Conservation (phyloP, 2,329 filamentous ascomycete genomes). For the Cercospora berteroae region DNA sequence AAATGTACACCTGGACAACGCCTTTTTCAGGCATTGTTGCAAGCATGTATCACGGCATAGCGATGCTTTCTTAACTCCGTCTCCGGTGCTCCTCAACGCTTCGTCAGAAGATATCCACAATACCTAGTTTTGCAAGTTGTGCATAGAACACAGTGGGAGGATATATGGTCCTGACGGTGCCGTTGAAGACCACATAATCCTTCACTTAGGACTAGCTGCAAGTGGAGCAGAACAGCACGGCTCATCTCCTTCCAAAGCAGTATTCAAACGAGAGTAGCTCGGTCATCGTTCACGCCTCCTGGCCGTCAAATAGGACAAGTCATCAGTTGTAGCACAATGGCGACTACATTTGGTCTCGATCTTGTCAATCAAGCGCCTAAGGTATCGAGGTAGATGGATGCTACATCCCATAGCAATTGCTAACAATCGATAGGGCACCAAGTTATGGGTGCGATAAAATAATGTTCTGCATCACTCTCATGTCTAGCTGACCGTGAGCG, state of each 20-base stretch:
- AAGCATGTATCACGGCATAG: background rate
- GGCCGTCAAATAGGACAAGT: background rate
- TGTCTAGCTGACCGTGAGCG: background rate
- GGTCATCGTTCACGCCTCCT: background rate
- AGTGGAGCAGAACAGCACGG: background rate
- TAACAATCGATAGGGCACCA: constrained; percentile 33
- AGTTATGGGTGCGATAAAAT: constrained; percentile 35
- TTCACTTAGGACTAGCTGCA: background rate
- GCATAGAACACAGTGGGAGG: background rate
- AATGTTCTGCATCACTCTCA: background rate
- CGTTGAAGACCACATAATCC: background rate
- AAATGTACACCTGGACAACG: background rate
- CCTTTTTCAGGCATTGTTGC: background rate
- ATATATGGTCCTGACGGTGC: background rate
- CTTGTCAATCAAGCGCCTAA: constrained; percentile 29
- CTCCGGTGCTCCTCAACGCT: background rate
- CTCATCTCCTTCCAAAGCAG: background rate
- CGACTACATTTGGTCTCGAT: constrained; percentile 23
- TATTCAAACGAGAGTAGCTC: background rate
- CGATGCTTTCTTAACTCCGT: background rate
- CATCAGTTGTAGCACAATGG: background rate
- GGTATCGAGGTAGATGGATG: constrained; percentile 5
- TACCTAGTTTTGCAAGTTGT: background rate
- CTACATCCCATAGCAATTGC: background rate
- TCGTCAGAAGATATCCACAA: background rate